Percentiles rank a stretch among this genome's conserved stretches.
Evolutionary conservation across 2,329 filamentous ascomycete species (phyloP).

Genomic region (Sarocladium kiliense): DNA sequence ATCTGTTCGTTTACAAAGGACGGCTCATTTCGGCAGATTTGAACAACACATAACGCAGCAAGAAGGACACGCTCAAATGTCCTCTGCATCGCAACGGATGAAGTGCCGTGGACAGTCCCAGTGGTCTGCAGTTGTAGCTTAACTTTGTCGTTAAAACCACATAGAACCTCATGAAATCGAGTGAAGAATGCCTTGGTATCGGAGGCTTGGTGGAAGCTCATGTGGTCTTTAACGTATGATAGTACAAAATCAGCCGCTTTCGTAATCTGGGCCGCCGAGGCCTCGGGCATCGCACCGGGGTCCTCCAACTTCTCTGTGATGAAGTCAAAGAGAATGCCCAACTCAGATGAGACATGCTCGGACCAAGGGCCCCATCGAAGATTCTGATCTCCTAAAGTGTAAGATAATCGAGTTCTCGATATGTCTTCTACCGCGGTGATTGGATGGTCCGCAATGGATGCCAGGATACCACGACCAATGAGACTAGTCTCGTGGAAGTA

Average conservation of each 20-base stretch:
- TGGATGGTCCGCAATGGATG: conserved; percentile 19
- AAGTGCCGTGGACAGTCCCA: conserved; percentile 1
- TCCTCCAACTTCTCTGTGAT: conserved; percentile 41
- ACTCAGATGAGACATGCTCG: conserved; percentile 52
- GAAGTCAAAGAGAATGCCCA: conserved; percentile 58
- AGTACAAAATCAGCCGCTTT: conserved; percentile 39
- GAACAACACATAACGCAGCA: conserved; percentile 31
- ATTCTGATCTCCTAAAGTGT: conserved; percentile 41
- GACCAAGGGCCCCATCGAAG: conserved; percentile 55
- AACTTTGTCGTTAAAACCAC: conserved; percentile 32
- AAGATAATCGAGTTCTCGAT: conserved; percentile 29
- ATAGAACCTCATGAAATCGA: conserved; percentile 37
- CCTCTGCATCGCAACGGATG: conserved; percentile 15
- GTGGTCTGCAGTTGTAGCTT: conserved; percentile 12
- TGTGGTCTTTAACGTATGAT: conserved; percentile 38
- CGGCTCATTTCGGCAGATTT: conserved; percentile 34
- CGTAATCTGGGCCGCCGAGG: conserved; percentile 13
- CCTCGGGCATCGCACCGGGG: neutral
- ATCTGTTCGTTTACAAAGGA: conserved; percentile 30
- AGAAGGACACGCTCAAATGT: conserved; percentile 26
- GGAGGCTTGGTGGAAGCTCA: conserved; percentile 32
- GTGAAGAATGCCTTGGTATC: conserved; percentile 35
- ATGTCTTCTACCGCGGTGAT: conserved; percentile 16
- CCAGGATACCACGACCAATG: conserved; percentile 48
- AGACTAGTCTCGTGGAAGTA: conserved; percentile 58